These are phyloP conservation scores for Euphorbia celastroides DNA, from an alignment of 441 rosid genomes.

Conservation along the genomic window DNA sequence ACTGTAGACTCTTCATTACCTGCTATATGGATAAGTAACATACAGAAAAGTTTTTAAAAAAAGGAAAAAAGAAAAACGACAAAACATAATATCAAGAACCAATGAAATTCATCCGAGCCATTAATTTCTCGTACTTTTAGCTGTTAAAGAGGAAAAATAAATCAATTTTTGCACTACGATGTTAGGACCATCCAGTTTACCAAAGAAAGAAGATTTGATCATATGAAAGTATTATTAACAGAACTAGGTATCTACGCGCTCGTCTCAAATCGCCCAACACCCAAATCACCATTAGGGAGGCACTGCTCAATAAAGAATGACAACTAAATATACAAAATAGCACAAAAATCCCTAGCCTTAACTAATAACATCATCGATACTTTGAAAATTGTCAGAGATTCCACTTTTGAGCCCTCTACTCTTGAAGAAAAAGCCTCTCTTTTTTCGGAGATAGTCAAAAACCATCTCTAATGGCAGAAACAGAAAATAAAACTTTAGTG, in stretches of 20 bases:
- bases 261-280: background rate
- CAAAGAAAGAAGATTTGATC: background rate
- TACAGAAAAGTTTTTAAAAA: conserved; percentile 9
- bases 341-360: too few relatives aligned
- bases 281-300: too few relatives aligned
- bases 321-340: background rate
- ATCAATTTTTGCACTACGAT: conserved; percentile 10
- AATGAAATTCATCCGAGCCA: conserved; percentile 11
- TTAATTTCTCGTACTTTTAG: conserved; percentile 11
- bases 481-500: too few relatives aligned
- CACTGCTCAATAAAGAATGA: background rate
- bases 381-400: too few relatives aligned
- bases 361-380: too few relatives aligned
- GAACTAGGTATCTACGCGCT: too few relatives aligned
- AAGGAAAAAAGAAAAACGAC: conserved; percentile 1
- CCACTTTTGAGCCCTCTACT: too few relatives aligned
- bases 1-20: conserved; percentile 41
- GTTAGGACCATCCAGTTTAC: background rate
- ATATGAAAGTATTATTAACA: too few relatives aligned
- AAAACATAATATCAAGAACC: conserved; percentile 6
- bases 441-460: too few relatives aligned
- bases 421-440: too few relatives aligned
- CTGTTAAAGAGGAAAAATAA: conserved; percentile 6
- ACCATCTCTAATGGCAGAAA: too few relatives aligned
- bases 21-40: conserved; percentile 30